A percentile compares a stretch with the other conserved stretches of the same genome.
Evolutionary conservation across 257 asterid genomes (phyloP).

Genomic region (Fraxinus cuspidata): DNA sequence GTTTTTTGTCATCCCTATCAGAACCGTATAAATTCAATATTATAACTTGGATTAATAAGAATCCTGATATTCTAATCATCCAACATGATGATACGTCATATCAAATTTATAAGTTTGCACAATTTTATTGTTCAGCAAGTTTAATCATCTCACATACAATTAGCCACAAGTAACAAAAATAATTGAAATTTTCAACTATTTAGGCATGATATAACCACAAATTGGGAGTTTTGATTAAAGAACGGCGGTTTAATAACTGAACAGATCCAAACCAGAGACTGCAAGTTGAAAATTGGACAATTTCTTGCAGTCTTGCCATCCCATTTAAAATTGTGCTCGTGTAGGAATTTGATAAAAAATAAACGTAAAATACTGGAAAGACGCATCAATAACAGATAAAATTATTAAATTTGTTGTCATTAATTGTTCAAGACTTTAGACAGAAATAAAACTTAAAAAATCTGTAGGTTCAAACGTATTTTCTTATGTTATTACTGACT

Average conservation of each 20-base stretch:
- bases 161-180: background rate
- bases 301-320: background rate
- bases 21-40: too few relatives aligned
- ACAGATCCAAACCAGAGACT: too few relatives aligned
- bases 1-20: too few relatives aligned
- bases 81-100: background rate
- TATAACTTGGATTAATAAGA: background rate
- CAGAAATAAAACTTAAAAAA: background rate
- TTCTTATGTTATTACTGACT: background rate
- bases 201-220: background rate
- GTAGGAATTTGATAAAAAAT: too few relatives aligned
- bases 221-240: background rate
- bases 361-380: too few relatives aligned
- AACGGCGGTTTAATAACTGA: background rate
- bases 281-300: background rate
- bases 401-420: too few relatives aligned
- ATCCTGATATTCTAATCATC: background rate
- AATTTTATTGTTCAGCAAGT: background rate
- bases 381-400: too few relatives aligned
- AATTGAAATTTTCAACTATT: background rate
- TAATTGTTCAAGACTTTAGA: too few relatives aligned
- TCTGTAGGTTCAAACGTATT: background rate
- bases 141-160: too few relatives aligned
- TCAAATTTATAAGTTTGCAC: too few relatives aligned
- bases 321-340: too few relatives aligned